These are phyloP conservation scores for Aechmea fasciata DNA, from an alignment of 176 grass and related monocot genomes.

Conservation along the genomic window DNA sequence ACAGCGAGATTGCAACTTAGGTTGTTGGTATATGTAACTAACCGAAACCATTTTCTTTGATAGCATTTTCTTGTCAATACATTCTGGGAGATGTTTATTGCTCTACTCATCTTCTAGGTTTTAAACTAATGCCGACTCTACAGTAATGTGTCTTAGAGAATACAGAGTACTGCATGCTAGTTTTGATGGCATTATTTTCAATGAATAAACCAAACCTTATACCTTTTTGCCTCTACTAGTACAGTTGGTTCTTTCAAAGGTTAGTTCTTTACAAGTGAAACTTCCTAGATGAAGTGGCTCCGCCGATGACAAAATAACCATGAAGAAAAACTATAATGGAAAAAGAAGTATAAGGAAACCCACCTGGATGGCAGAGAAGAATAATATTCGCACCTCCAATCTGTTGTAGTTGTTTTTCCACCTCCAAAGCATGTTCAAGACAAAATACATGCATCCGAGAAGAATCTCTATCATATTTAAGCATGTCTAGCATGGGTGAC, in stretches of 20 bases:
- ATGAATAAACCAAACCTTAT: not conserved
- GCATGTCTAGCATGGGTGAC: conserved; percentile 35
- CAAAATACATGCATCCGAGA: conserved; percentile 98
- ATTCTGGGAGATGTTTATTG: too few species aligned
- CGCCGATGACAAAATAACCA: not conserved
- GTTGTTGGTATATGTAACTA: too few species aligned
- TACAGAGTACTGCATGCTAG: too few species aligned
- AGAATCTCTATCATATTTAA: conserved; percentile 62
- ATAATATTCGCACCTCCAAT: conserved; percentile 87
- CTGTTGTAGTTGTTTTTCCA: conserved; percentile 65
- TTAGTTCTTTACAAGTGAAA: conserved; percentile 1
- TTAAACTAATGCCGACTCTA: too few species aligned
- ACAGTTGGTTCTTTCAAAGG: not conserved
- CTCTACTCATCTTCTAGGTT: too few species aligned
- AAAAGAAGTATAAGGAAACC: not conserved
- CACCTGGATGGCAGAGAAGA: conserved; percentile 93
- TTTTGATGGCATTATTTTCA: too few species aligned
- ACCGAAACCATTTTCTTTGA: too few species aligned
- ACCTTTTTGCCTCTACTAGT: not conserved
- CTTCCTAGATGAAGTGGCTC: not conserved
- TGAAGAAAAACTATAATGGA: not conserved
- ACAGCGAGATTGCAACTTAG: too few species aligned
- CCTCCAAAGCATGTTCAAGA: conserved; percentile 94
- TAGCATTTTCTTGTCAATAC: too few species aligned
- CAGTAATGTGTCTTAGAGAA: too few species aligned